Evolutionary conservation across 768 basidiomycete species (phyloP), one percentile per base, ranked within the genome.

Genomic region (Pulveroboletus sp.): DNA sequence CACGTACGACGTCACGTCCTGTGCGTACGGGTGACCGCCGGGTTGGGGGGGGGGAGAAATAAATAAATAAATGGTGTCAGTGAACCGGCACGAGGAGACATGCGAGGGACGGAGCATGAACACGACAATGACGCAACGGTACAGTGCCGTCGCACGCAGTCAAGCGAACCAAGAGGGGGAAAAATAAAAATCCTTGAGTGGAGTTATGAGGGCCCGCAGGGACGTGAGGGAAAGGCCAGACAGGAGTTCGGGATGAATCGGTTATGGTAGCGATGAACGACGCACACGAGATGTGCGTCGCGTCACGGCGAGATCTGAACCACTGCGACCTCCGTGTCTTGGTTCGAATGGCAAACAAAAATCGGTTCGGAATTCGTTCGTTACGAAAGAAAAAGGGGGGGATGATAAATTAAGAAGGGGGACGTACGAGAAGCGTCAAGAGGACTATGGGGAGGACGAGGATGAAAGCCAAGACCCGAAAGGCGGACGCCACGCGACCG

Each of bases 351-450:
- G 23, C 10, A 10, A 17, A 22, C 34, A 50, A 47, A 39, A 54
- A 41, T 45, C 35, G 30, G 40, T 48, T 42, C 17, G n/a, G 17
- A 47, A 45, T 45, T 13, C 43, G 45, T 38, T 37, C 19, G 34
- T 53, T 53, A 42, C 59, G 47, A 47, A 31, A 60, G 34, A 30
- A 24, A 51, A 35, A 22, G 29, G 32, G 42, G 35, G 12, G 12
- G 6, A 29, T 29, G 12, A 36, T 27, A 30, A 53, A 43, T 22
- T 50, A 45, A 20, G 47, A 12, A 38, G 19, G 49, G 9, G 43
- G 48, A 72, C 81, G 50, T 70, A 88, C 88, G 48, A 90, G 67
- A 53, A 88, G 71, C 4, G 83, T 85, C 36, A 90, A 69, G 43
- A 83, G 68, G 47, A 84, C 60, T 44, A 87, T 69, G 4, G 77